Evolutionary conservation across 1,284 basidiomycete species (phyloP), one percentile per base, ranked within the genome.

Genomic region (Mycena citricolor): DNA sequence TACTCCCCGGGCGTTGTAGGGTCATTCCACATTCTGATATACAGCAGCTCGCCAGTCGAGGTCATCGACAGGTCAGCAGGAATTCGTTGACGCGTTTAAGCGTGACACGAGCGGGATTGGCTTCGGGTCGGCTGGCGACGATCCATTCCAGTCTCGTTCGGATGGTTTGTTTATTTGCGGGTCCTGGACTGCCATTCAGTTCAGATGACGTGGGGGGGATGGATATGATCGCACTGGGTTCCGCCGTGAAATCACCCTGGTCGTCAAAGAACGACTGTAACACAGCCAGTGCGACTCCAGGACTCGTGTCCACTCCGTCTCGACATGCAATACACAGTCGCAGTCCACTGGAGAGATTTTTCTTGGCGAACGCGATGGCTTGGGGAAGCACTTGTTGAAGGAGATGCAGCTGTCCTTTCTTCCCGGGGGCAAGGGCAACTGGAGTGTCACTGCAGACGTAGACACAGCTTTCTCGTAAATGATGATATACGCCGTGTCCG

Each of bases 51-150:
- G 24, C 39, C 44, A 29, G 48, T 59, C 21, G 46, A 35, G 22
- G 41, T 57, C 6, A 32, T 36, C 14, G 50, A 52, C 22, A 25
- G 39, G 76, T 74, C 44, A 90, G 68, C 20, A 91, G 65, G 53
- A 77, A 87, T 54, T 89, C 85, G 56, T 92, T 90, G 32, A 91
- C 78, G 7, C 83, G 71, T 59, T 91, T 88, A 44, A 92, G 68
- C 17, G 85, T 89, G 7, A 75, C 71, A 33, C 90, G 72, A 20
- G 84, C 79, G 2, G 90, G 89, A 56, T 91, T 90, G 1, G 84
- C 81, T 38, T 71, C 62, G 1, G 87, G 80, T n/a, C 76, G 65
- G 55, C 79, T 81, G 4, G 80, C 69, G 44, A 90, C 84, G 39
- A 92, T 79, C 90, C 90, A 93, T 57, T 92, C 82, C 26, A 93